Base-by-base conservation (phyloP, 1,284 basidiomycete genomes). In the Naganishia cerealis region DNA sequence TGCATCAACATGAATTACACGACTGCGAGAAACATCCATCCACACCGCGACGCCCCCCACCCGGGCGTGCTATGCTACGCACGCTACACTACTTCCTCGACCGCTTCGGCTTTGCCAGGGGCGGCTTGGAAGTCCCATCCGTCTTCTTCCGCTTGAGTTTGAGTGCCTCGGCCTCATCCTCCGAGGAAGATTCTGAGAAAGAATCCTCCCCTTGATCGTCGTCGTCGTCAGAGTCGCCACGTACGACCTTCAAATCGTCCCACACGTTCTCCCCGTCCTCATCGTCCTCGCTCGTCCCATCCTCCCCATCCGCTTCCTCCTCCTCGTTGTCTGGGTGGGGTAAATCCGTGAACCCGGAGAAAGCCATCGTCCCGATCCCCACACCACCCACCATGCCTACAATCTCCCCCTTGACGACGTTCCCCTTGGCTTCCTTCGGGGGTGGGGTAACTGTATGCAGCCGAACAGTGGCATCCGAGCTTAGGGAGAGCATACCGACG, bases 311-410 rank as follows among this genome's bases (percentile, higher is more conserved):
- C 24, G 61, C 67, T 10, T 65, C 40, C 72, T 58, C 69, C 67
- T 65, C 69, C 57, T 61, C 57, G 48, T 70, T 58, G 50, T 61
- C 88, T 8, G n/a, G n/a, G 5, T 9, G 24, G 59, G 72, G 70
- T 12, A 72, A 68, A 55, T 65, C 68, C 52, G 72, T 72, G 13
- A 71, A 75, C 16, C 75, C 76, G 56, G 85, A 54, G 83, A 85
- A 58, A 85, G 90, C 15, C 87, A 89, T 29, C 81, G 80, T 67
- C 0, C 78, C 78, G 12, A 80, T 71, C 13, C 86, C 86, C 42
- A 87, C 88, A 73, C 88, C 84, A 76, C 87, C 92, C 2, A 85
- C 76, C 75, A 87, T 89, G 24, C 87, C 86, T 3, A 90, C 75
- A 6, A 91, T 84, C 56, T 84, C 80, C 1, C 90, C 90, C 74